phyloP scores from a whole-genome alignment of 2,329 filamentous ascomycete genomes.

The Venturia asperata region DNA sequence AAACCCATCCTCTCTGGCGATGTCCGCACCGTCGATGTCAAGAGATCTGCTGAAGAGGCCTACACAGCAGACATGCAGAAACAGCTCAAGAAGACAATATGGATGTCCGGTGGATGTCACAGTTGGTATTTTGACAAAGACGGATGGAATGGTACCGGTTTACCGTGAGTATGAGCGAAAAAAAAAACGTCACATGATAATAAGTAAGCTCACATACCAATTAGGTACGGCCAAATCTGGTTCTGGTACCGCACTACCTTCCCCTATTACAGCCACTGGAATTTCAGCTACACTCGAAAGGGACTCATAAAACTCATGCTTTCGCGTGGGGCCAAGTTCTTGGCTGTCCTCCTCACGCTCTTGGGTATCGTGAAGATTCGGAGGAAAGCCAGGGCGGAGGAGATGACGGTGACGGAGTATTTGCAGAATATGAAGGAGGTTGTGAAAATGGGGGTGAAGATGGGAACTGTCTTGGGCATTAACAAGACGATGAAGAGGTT shows the following conservation, averaged over 20 bases:
- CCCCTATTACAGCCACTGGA: constrained; percentile 49
- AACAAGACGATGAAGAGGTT: constrained; percentile 10
- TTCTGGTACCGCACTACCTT: constrained; percentile 46
- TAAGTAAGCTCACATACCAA: constrained; percentile 21
- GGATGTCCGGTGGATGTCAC: constrained; percentile 39
- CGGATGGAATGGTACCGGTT: constrained; percentile 43
- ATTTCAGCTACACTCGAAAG: constrained; percentile 44
- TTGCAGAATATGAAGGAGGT: constrained; percentile 7
- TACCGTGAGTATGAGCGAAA: constrained; percentile 27
- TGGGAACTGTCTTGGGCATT: neutral
- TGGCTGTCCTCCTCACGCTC: neutral
- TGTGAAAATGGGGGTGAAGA: neutral
- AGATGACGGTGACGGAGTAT: neutral
- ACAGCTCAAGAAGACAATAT: constrained; percentile 42
- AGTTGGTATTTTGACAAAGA: constrained; percentile 45
- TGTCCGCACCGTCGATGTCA: constrained; percentile 42
- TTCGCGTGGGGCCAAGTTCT: neutral
- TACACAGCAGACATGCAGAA: constrained; percentile 45
- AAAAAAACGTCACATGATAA: too few relatives aligned
- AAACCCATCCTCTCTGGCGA: constrained; percentile 45
- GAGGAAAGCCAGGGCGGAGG: neutral
- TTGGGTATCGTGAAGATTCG: neutral
- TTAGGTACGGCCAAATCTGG: constrained; percentile 46
- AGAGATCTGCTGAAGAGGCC: constrained; percentile 40
- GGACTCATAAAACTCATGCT: constrained; percentile 33